phyloP scores from a whole-genome alignment of 768 basidiomycete genomes.

The Tulasnella sp. region DNA sequence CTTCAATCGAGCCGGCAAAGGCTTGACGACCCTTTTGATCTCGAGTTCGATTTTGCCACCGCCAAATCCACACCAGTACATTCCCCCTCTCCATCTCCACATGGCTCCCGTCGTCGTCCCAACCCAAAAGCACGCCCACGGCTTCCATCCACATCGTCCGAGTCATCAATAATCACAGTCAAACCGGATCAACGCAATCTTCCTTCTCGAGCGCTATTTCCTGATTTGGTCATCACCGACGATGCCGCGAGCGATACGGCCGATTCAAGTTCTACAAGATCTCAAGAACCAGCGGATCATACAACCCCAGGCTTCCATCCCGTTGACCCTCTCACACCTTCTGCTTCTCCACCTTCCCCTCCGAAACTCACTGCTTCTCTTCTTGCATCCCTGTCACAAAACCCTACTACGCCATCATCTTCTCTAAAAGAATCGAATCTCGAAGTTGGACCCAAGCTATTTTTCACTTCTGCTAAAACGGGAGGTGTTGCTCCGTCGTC shows the following conservation, averaged over 20 bases:
- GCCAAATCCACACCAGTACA: conserved; percentile 9
- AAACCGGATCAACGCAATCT: conserved; percentile 17
- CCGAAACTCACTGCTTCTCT: conserved; percentile 15
- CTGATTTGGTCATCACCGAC: conserved; percentile 30
- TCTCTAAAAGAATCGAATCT: conserved; percentile 26
- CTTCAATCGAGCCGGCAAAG: conserved; percentile 29
- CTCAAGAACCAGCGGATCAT: conserved; percentile 13
- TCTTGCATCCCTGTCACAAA: conserved; percentile 15
- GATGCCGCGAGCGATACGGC: conserved; percentile 54
- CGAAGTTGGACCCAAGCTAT: conserved; percentile 47
- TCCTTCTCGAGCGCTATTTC: conserved; percentile 23
- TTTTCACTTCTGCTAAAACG: conserved; percentile 68
- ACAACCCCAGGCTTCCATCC: conserved; percentile 17
- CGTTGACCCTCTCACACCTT: conserved; percentile 15
- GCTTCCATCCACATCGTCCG: neutral
- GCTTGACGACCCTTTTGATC: neutral
- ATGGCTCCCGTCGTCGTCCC: neutral
- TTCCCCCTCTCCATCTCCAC: neutral
- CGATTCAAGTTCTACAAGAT: conserved; percentile 41
- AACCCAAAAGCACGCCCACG: neutral
- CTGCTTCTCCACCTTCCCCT: conserved; percentile 17
- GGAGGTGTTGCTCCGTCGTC: conserved; percentile 37
- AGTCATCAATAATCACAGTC: neutral
- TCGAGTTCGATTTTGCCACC: conserved; percentile 6
- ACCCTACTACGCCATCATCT: conserved; percentile 18